Evolutionary conservation across 2,329 filamentous ascomycete species (phyloP), one percentile per base, ranked within the genome.

Genomic region (Aspergillus unguis): DNA sequence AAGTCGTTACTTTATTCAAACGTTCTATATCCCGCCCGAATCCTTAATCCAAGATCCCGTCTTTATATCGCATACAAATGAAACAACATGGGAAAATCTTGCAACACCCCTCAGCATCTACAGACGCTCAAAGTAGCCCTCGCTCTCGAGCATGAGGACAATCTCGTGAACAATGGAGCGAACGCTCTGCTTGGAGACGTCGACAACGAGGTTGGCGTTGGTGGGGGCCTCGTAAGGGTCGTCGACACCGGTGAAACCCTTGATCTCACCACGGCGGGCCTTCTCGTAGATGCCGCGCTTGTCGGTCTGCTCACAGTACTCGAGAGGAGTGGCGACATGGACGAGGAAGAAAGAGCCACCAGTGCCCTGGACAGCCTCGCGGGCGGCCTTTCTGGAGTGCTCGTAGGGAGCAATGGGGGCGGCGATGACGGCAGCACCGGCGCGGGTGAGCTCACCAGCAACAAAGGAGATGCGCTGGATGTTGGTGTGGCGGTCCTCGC

Each of bases 231-330:
- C 94, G 70, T 99, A 99, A 44, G 94, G 92, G 77, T 97, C 92
- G 70, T 97, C 92, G 52, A 99, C 91, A 66, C 94, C 94, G 6
- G 94, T 99, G 82, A 99, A 99, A 59, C 92, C 92, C 84, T 92
- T 94, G 75, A 99, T 95, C 78, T 96, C 88, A 53, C 94, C 94
- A 23, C 80, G 82, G 58, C 94, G 84, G 37, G 94, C 94, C 71
- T 84, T 83, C 61, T 82, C 82, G 75, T 97, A 99, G 68, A 96
- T 86, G 55, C 94, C 94, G 56, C 87, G 83, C 80, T 90, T 92
- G 75, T 99, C 94, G 29, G 90, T 96, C 84, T 89, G 90, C 82
- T 99, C 94, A 70, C 86, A 89, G 78, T 92, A 85, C 77, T 95
- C 92, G 58, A 99, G 85, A 27, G 90, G 85, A 43, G 94, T 99